Percentiles rank a stretch among this genome's conserved stretches.
Evolutionary conservation across 805 yeast genomes (phyloP).

Genomic region (Candida golubevii): DNA sequence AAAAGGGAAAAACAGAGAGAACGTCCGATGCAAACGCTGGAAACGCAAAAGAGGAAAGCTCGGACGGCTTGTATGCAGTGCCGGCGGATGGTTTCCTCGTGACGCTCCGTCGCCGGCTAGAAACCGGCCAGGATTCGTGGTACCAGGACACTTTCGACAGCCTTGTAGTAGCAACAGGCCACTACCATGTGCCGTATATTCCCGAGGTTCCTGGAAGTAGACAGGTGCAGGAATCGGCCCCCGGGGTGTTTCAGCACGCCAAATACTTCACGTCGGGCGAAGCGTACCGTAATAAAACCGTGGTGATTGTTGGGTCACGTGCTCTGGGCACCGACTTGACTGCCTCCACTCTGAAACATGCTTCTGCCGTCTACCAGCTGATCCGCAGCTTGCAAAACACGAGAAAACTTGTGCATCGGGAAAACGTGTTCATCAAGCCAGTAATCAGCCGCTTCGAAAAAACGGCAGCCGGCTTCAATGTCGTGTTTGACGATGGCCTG

Average conservation of each 20-base stretch:
- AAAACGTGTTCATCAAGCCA: slow-evolving; percentile 23
- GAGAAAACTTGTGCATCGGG: slow-evolving; percentile 7
- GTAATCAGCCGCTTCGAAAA: slow-evolving; percentile 21
- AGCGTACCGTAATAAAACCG: slow-evolving; percentile 23
- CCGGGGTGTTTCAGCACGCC: slow-evolving; percentile 38
- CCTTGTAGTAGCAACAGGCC: slow-evolving; percentile 44
- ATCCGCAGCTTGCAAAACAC: slow-evolving; percentile 17
- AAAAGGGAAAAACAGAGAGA: background rate
- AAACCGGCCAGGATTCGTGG: slow-evolving; percentile 32
- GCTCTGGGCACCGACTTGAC: slow-evolving; percentile 30
- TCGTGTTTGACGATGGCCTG: slow-evolving; percentile 48
- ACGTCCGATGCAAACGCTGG: background rate
- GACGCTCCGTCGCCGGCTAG: slow-evolving; percentile 24
- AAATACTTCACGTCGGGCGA: slow-evolving; percentile 36
- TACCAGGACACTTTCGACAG: slow-evolving; percentile 33
- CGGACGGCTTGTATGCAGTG: background rate
- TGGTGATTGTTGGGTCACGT: slow-evolving; percentile 25
- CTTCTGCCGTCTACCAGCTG: slow-evolving; percentile 26
- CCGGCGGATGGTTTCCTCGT: slow-evolving; percentile 24
- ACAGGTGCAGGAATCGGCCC: slow-evolving; percentile 28
- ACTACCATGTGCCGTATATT: slow-evolving; percentile 44
- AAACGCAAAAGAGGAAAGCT: background rate
- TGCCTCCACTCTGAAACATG: slow-evolving; percentile 21
- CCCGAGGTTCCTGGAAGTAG: slow-evolving; percentile 41
- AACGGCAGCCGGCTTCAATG: slow-evolving; percentile 23